Base-by-base conservation (phyloP, 495 filamentous ascomycete species). In the Viridothelium virens region DNA sequence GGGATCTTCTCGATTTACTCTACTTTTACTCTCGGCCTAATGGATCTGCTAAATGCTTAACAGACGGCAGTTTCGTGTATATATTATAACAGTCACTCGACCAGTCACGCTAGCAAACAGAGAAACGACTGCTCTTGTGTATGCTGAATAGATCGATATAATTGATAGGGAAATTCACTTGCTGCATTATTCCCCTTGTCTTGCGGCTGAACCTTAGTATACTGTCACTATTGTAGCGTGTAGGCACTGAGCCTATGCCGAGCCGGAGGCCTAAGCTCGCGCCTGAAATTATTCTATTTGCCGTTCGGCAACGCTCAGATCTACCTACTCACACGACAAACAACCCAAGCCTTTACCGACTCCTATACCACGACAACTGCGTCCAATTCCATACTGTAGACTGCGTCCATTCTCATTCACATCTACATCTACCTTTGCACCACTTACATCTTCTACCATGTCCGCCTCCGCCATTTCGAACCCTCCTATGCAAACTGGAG, bases 381-480 rank as follows among this genome's bases (percentile, higher is more conserved):
- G 36, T 18, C 48, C 5, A 9, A 18, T 16, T 14, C 48, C 16
- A 18, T 18, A 18, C 25, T 18, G 16, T 14, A 53, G 5, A 16
- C 14, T 18, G 25, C 16, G 5, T 5, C 16, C 14, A 53, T 16
- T 18, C 48, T 53, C 48, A 14, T 36, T 36, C 5, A 59, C 5
- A 34, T 31, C 14, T 9, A 36, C 2, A 33, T 7, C 4, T 34
- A 34, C 0, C 31, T 18, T 34, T 36, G 10, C 18, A 11, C 7
- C 5, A 5, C 7, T 31, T 7, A 34, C 3, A 3, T 59, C 53
- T 7, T 4, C 11, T 9, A 36, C 53, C 18, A 59, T 59, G 53
- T 59, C 53, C 7, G 53, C 73, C 56, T 65, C 74, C 66, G 65
- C 68, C 18, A 68, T 69, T 39, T 62, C 69, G 7, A 75, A 73